These are phyloP conservation scores for Aurinia saxatilis DNA, from an alignment of 345 rosid genomes.

Conservation along the genomic window DNA sequence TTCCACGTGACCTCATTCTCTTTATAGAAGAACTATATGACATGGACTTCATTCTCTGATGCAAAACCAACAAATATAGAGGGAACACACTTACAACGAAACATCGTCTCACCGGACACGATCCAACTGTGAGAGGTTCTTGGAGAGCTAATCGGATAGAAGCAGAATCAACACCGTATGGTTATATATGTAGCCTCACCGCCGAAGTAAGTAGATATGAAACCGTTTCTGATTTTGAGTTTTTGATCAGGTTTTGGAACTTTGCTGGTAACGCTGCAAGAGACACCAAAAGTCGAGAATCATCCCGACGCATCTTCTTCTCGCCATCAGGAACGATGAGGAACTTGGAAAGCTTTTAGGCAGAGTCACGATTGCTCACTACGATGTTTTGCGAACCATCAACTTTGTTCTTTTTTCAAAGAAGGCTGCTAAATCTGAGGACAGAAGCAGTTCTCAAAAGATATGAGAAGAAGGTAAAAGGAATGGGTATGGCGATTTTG, in stretches of 20 bases:
- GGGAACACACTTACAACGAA: no score
- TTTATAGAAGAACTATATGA: no score
- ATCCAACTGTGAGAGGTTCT: no score
- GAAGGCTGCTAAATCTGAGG: conserved; percentile 42
- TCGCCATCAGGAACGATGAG: conserved; percentile 73
- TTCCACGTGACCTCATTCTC: no score
- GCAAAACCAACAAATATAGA: no score
- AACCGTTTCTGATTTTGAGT: background rate
- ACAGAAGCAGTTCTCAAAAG: conserved; percentile 43
- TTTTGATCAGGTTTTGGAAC: conserved; percentile 47
- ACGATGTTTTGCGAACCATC: conserved; percentile 67
- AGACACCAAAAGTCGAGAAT: conserved; percentile 72
- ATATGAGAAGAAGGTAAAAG: no score
- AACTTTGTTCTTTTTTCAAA: conserved; percentile 47
- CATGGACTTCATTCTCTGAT: no score
- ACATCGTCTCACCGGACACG: no score
- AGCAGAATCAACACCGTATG: no score
- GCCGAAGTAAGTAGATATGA: conserved; percentile 17
- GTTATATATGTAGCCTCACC: no score
- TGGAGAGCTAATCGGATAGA: no score
- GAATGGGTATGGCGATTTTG: no score
- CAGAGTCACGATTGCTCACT: conserved; percentile 72
- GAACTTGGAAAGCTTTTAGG: conserved; percentile 63
- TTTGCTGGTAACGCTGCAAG: conserved; percentile 86
- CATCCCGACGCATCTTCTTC: conserved; percentile 58